Percentiles rank a stretch among this genome's conserved stretches.
Conservation (phyloP, 495 filamentous ascomycete genomes). For the Podospora didyma region DNA sequence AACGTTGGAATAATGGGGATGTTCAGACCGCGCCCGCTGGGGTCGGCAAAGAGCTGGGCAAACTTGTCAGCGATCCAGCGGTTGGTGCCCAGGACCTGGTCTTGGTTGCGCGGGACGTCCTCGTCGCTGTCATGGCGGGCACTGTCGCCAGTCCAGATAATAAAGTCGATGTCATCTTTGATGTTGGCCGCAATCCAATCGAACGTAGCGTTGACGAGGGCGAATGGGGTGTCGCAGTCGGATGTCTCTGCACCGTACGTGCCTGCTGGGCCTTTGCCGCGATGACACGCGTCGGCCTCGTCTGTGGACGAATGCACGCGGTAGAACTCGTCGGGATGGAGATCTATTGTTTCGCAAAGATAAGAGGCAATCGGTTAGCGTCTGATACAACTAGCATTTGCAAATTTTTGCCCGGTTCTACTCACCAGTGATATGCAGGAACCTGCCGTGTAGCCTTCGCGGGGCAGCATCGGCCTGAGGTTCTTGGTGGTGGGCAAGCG, state of each 20-base stretch:
- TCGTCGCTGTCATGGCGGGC: slow-evolving; percentile 95
- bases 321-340: slow-evolving; percentile 88
- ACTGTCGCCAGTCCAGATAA: slow-evolving; percentile 96
- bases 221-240: slow-evolving; percentile 79
- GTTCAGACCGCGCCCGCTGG: slow-evolving; percentile 46
- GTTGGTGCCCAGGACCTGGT: slow-evolving; percentile 75
- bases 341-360: slow-evolving; percentile 51
- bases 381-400: neutral
- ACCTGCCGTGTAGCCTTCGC: slow-evolving; percentile 67
- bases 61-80: slow-evolving; percentile 71
- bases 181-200: slow-evolving; percentile 85
- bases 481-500: slow-evolving; percentile 1
- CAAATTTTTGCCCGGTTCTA: neutral
- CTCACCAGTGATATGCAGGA: slow-evolving; percentile 92
- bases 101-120: slow-evolving; percentile 64
- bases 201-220: slow-evolving; percentile 85
- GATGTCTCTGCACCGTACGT: slow-evolving; percentile 77
- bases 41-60: slow-evolving; percentile 60
- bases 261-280: slow-evolving; percentile 71
- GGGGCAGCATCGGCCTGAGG: no score
- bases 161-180: slow-evolving; percentile 83
- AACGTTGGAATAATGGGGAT: slow-evolving; percentile 87
- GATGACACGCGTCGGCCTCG: slow-evolving; percentile 70
- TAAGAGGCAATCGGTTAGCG: neutral
- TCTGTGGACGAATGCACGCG: slow-evolving; percentile 66